Evolutionary conservation across 192 early-diverging fungal genomes (phyloP).

Genomic region (Backusella macrospora): DNA sequence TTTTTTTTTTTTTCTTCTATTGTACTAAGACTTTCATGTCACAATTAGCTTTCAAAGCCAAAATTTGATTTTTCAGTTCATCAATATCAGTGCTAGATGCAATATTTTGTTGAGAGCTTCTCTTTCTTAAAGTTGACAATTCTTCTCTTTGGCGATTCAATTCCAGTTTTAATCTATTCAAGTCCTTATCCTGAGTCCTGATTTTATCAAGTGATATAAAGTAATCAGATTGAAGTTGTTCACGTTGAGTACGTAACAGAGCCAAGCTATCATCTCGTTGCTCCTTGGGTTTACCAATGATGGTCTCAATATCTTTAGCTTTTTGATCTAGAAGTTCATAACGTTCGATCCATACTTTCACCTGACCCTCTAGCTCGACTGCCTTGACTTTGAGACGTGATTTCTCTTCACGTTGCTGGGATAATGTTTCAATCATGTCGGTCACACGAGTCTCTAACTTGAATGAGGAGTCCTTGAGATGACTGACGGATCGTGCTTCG

Average conservation of each 20-base stretch:
- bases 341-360: slow-evolving; percentile 70
- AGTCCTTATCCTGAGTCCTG: slow-evolving; percentile 63
- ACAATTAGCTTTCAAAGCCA: slow-evolving; percentile 56
- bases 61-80: slow-evolving; percentile 75
- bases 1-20: background rate
- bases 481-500: slow-evolving; percentile 87
- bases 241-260: slow-evolving; percentile 58
- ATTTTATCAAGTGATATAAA: slow-evolving; percentile 58
- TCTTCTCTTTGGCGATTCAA: slow-evolving; percentile 64
- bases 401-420: slow-evolving; percentile 71
- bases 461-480: slow-evolving; percentile 92
- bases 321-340: slow-evolving; percentile 66
- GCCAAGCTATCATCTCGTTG: slow-evolving; percentile 57
- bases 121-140: slow-evolving; percentile 57
- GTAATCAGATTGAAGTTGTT: slow-evolving; percentile 60
- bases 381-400: slow-evolving; percentile 47
- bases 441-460: slow-evolving; percentile 95
- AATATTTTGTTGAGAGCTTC: slow-evolving; percentile 6
- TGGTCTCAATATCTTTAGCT: slow-evolving; percentile 52
- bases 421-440: slow-evolving; percentile 84
- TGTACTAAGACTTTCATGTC: background rate
- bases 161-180: slow-evolving; percentile 59
- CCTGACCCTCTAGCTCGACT: slow-evolving; percentile 54
- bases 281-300: slow-evolving; percentile 58
- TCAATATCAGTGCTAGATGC: slow-evolving; percentile 61